Conservation (phyloP, 805 yeast species). For the Yamadazyma nakazawae region DNA sequence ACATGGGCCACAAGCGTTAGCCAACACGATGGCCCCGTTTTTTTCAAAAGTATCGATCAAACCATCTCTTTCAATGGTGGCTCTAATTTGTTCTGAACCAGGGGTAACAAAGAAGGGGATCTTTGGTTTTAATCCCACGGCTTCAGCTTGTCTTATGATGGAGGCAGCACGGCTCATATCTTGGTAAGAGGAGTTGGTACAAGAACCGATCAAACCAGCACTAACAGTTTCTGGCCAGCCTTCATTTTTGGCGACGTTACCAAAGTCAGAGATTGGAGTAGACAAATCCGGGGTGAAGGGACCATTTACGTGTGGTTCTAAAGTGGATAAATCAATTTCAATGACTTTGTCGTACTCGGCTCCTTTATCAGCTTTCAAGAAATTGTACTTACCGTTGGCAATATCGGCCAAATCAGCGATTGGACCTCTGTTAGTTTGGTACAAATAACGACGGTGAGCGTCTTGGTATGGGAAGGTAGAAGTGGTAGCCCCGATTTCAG, state of each 20-base stretch:
- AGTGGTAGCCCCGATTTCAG: constrained; percentile 98
- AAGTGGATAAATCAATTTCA: constrained; percentile 79
- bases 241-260: constrained; percentile 62
- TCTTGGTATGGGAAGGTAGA: constrained; percentile 93
- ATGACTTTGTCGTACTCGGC: constrained; percentile 90
- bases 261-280: constrained; percentile 84
- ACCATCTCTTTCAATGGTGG: constrained; percentile 95
- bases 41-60: constrained; percentile 74
- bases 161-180: constrained; percentile 97
- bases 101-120: constrained; percentile 94
- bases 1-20: constrained; percentile 99
- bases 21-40: constrained; percentile 88
- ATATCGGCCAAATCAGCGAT: constrained; percentile 77
- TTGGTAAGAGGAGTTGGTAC: constrained; percentile 97
- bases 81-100: constrained; percentile 97
- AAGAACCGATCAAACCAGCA: constrained; percentile 96
- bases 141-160: constrained; percentile 80
- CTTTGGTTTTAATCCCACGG: constrained; percentile 85
- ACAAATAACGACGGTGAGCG: constrained; percentile 73
- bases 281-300: constrained; percentile 98
- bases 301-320: constrained; percentile 96
- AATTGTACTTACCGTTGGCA: constrained; percentile 53
- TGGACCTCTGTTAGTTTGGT: constrained; percentile 79
- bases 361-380: constrained; percentile 80
- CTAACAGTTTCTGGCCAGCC: constrained; percentile 84